Percentiles rank a stretch among this genome's conserved stretches.
Conservation (phyloP, 1,284 basidiomycete species). For the Naganishia liquefaciens region DNA sequence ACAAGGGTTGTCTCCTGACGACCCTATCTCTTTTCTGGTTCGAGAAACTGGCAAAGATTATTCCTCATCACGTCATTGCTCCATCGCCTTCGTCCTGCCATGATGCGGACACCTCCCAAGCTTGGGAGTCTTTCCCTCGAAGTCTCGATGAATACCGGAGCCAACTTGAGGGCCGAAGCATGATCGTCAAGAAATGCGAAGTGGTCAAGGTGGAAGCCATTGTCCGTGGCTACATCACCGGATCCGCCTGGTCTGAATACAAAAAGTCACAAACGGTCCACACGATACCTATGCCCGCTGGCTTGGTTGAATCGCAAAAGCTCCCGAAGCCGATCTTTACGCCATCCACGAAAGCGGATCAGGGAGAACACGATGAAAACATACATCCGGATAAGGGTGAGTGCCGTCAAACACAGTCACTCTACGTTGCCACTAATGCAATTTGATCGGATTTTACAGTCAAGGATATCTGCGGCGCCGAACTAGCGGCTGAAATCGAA, state of each 20-base stretch:
- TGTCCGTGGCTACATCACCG: slow-evolving; percentile 92
- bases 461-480: slow-evolving; percentile 54
- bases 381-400: slow-evolving; percentile 86
- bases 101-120: slow-evolving; percentile 58
- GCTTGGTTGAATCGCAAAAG: slow-evolving; percentile 81
- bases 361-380: slow-evolving; percentile 94
- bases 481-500: slow-evolving; percentile 52
- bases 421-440: neutral
- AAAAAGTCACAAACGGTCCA: slow-evolving; percentile 85
- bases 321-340: slow-evolving; percentile 86
- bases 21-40: slow-evolving; percentile 96
- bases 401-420: slow-evolving; percentile 21
- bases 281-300: slow-evolving; percentile 72
- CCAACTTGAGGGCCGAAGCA: slow-evolving; percentile 77
- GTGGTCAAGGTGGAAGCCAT: slow-evolving; percentile 96
- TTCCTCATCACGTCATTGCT: slow-evolving; percentile 85
- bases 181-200: slow-evolving; percentile 87
- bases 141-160: slow-evolving; percentile 63
- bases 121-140: slow-evolving; percentile 58
- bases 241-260: slow-evolving; percentile 95
- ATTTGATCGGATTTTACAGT: slow-evolving; percentile 36
- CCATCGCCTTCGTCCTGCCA: slow-evolving; percentile 58
- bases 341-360: slow-evolving; percentile 94
- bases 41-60: slow-evolving; percentile 69
- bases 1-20: slow-evolving; percentile 88